Percentiles rank a stretch among this genome's conserved stretches.
Conservation (phyloP, 2,329 filamentous ascomycete genomes). For the Paecilomyces niveus region DNA sequence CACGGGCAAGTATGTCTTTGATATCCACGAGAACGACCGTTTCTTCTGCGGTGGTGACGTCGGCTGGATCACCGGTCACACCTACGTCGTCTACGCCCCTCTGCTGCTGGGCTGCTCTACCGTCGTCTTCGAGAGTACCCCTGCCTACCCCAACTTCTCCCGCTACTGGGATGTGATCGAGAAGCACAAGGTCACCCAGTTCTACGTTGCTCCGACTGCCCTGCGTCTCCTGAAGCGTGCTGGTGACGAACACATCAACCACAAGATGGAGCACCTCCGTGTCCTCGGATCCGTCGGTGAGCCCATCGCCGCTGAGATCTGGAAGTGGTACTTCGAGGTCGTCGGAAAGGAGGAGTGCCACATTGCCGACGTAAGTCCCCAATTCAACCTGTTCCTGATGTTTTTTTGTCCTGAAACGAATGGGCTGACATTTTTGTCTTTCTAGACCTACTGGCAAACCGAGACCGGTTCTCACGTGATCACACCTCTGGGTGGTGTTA, state of each 20-base stretch:
- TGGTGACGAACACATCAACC: conserved; percentile 84
- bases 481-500: conserved; percentile 83
- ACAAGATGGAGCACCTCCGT: conserved; percentile 80
- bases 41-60: conserved; percentile 99
- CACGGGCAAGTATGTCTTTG: conserved; percentile 98
- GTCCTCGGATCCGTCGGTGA: conserved; percentile 93
- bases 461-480: conserved; percentile 97
- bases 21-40: conserved; percentile 86
- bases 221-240: conserved; percentile 90
- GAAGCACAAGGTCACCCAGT: conserved; percentile 91
- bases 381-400: not conserved
- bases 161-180: conserved; percentile 98
- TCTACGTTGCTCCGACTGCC: conserved; percentile 95
- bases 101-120: conserved; percentile 87
- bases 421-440: conserved; percentile 4
- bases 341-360: conserved; percentile 92
- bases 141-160: conserved; percentile 94
- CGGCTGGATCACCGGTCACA: conserved; percentile 98
- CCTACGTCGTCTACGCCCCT: conserved; percentile 95
- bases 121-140: conserved; percentile 95
- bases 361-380: conserved; percentile 74
- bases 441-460: conserved; percentile 98
- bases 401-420: not conserved
- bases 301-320: conserved; percentile 94
- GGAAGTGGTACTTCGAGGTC: conserved; percentile 98